These are phyloP conservation scores for Candida golubevii DNA, from an alignment of 805 yeast species.

Conservation along the genomic window DNA sequence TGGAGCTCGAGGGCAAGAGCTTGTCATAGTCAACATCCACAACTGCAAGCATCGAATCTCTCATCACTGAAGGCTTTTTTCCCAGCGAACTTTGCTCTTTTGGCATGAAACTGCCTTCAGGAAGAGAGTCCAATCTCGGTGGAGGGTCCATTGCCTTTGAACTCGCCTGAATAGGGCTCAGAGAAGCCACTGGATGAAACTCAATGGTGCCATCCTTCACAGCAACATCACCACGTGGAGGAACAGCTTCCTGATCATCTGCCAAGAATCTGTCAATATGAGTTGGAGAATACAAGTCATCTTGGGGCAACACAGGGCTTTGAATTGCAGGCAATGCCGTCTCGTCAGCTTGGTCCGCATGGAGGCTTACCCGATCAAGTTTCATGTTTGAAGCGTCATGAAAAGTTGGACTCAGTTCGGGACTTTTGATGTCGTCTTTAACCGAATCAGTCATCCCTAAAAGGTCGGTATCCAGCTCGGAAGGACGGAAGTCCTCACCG, in stretches of 20 bases:
- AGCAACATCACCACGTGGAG: constrained; percentile 17
- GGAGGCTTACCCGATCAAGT: too few species aligned
- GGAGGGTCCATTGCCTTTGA: neutral
- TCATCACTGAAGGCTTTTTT: neutral
- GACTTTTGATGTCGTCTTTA: neutral
- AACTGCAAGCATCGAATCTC: constrained; percentile 13
- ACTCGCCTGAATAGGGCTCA: constrained; percentile 1
- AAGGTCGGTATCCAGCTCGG: constrained; percentile 5
- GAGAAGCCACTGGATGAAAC: constrained; percentile 7
- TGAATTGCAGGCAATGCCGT: neutral
- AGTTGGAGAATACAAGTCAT: constrained; percentile 9
- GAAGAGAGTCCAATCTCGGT: neutral
- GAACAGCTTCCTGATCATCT: constrained; percentile 17
- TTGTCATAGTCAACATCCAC: constrained; percentile 17
- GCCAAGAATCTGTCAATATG: constrained; percentile 14
- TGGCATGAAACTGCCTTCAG: neutral
- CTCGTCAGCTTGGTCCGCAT: too few species aligned
- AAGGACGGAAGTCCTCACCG: constrained; percentile 1
- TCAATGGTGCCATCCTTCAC: constrained; percentile 8
- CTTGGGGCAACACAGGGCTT: neutral
- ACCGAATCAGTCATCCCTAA: neutral
- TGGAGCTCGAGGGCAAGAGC: constrained; percentile 14
- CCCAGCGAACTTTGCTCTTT: neutral
- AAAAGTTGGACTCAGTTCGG: neutral
- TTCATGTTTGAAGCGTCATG: neutral